phyloP scores from a whole-genome alignment of 1,284 basidiomycete species.

The Cystobasidiaceae sp. region DNA sequence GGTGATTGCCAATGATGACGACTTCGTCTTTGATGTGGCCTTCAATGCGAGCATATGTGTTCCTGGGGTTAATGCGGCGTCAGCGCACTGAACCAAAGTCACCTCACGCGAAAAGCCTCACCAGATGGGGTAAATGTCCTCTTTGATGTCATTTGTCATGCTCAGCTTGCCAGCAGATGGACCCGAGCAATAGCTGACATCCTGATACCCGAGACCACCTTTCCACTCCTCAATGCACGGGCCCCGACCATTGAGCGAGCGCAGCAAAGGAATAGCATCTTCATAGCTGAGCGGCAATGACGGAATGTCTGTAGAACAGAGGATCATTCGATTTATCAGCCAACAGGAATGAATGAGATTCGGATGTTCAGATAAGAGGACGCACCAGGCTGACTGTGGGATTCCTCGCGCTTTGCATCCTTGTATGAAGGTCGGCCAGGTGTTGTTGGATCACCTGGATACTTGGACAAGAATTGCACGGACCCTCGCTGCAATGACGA shows the following conservation, averaged over 20 bases:
- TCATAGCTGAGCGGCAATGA: constrained; percentile 52
- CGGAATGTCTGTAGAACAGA: constrained; percentile 57
- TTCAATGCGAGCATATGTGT: constrained; percentile 82
- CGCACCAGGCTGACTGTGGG: constrained; percentile 68
- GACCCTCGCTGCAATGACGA: constrained; percentile 74
- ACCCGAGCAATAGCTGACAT: constrained; percentile 54
- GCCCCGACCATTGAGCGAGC: constrained; percentile 47
- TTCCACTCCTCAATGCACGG: constrained; percentile 46
- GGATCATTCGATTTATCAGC: too few species aligned
- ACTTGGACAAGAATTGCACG: constrained; percentile 72
- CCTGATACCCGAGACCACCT: constrained; percentile 50
- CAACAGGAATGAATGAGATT: background rate
- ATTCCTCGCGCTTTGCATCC: constrained; percentile 66
- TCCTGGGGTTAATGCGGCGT: constrained; percentile 51
- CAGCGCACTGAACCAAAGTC: too few species aligned
- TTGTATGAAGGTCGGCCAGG: constrained; percentile 82
- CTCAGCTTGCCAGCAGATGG: constrained; percentile 50
- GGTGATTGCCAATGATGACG: constrained; percentile 76
- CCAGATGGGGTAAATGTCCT: constrained; percentile 57
- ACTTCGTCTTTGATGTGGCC: constrained; percentile 79
- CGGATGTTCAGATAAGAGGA: constrained; percentile 51
- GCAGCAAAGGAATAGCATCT: constrained; percentile 51
- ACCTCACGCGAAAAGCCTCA: too few species aligned
- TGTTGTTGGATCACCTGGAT: constrained; percentile 78
- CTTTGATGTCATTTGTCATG: constrained; percentile 58